Percentiles rank a stretch among this genome's conserved stretches.
Evolutionary conservation across 495 filamentous ascomycete genomes (phyloP).

Genomic region (Podospora tetraspora): DNA sequence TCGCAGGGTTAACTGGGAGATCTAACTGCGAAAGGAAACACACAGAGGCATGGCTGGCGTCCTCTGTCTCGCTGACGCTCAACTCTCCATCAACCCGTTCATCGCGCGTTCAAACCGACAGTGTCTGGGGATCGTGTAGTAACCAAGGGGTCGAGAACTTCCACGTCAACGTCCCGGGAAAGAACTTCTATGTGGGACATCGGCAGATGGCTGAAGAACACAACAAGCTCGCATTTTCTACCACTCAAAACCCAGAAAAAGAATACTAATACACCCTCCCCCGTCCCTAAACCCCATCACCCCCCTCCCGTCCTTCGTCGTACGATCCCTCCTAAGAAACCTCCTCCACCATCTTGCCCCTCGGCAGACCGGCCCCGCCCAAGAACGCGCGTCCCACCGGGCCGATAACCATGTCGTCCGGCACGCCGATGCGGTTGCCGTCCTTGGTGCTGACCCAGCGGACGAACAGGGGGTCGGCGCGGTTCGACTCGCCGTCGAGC

Average conservation of each 20-base stretch:
- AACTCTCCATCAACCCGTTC: no score
- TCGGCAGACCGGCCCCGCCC: conserved; percentile 19
- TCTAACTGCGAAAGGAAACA: no score
- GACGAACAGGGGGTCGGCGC: conserved; percentile 62
- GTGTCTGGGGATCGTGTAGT: no score
- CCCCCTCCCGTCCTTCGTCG: no score
- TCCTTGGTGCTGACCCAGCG: conserved; percentile 71
- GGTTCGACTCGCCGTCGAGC: conserved; percentile 43
- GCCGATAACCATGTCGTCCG: conserved; percentile 72
- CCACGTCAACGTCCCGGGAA: no score
- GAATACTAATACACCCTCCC: neutral
- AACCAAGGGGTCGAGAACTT: no score
- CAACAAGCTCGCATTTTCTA: neutral
- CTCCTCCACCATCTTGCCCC: conserved; percentile 43
- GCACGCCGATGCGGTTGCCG: conserved; percentile 66
- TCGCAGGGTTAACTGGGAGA: no score
- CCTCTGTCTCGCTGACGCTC: no score
- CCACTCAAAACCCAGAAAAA: neutral
- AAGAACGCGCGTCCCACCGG: conserved; percentile 61
- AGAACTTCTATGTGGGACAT: no score
- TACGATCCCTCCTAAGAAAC: conserved; percentile 20
- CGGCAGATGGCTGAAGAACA: neutral
- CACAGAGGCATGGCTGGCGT: no score
- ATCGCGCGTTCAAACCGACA: no score
- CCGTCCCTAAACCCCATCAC: no score